A percentile compares a stretch with the other conserved stretches of the same genome.
Conservation (phyloP, 2,329 filamentous ascomycete genomes). For the Microcera coccophila region DNA sequence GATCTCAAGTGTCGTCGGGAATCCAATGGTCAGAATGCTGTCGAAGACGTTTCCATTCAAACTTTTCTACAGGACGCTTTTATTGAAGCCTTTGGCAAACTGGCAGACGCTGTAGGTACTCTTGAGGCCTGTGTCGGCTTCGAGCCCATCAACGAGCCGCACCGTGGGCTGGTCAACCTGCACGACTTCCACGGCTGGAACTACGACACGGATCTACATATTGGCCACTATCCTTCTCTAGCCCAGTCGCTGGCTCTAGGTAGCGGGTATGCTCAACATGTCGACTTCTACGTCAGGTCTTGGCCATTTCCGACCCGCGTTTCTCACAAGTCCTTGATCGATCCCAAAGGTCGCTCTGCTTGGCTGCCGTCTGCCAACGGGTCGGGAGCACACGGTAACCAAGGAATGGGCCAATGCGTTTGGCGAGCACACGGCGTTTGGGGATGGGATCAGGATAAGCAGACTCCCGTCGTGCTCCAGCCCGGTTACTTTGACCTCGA, state of each 20-base stretch:
- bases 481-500: slow-evolving; percentile 37
- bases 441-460: slow-evolving; percentile 33
- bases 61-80: slow-evolving; percentile 30
- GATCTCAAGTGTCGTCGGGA: slow-evolving; percentile 22
- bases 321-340: slow-evolving; percentile 33
- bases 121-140: slow-evolving; percentile 38
- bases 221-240: slow-evolving; percentile 38
- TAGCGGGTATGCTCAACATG: slow-evolving; percentile 35
- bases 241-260: slow-evolving; percentile 39
- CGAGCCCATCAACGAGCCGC: slow-evolving; percentile 42
- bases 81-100: slow-evolving; percentile 34
- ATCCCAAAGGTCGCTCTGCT: slow-evolving; percentile 36
- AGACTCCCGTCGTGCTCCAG: slow-evolving; percentile 24
- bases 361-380: slow-evolving; percentile 27
- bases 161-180: slow-evolving; percentile 39
- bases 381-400: slow-evolving; percentile 1
- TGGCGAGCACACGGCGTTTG: slow-evolving; percentile 39
- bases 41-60: slow-evolving; percentile 27
- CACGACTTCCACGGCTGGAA: slow-evolving; percentile 38
- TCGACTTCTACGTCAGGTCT: slow-evolving; percentile 39
- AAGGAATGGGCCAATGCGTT: slow-evolving; percentile 34
- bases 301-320: slow-evolving; percentile 40
- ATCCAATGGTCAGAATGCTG: slow-evolving; percentile 9
- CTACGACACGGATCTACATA: slow-evolving; percentile 41
- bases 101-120: slow-evolving; percentile 30